A percentile compares a stretch with the other conserved stretches of the same genome.
Conservation (phyloP, 2,329 filamentous ascomycete species). For the Exophiala sideris region DNA sequence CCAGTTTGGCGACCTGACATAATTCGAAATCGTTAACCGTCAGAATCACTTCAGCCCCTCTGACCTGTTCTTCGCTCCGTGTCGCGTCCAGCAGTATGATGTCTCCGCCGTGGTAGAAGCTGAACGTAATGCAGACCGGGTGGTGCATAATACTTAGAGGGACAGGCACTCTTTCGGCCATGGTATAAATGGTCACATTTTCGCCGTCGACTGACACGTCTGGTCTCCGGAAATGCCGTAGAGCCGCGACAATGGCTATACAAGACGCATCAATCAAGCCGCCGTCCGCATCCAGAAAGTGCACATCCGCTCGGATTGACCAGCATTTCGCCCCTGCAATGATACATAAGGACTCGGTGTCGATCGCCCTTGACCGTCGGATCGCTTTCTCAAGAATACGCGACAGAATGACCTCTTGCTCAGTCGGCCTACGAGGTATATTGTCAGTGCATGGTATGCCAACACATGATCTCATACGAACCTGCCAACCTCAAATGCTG, state of each 20-base stretch:
- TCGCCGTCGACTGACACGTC: slow-evolving; percentile 86
- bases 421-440: slow-evolving; percentile 59
- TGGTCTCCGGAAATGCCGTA: slow-evolving; percentile 87
- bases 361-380: slow-evolving; percentile 83
- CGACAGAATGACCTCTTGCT: slow-evolving; percentile 80
- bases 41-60: slow-evolving; percentile 69
- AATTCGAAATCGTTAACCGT: slow-evolving; percentile 90
- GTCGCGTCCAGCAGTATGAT: slow-evolving; percentile 46
- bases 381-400: slow-evolving; percentile 91
- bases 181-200: slow-evolving; percentile 75
- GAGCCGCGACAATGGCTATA: slow-evolving; percentile 78
- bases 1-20: slow-evolving; percentile 86
- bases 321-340: slow-evolving; percentile 88
- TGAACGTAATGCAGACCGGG: slow-evolving; percentile 87
- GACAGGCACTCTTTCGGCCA: slow-evolving; percentile 84
- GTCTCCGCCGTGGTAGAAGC: slow-evolving; percentile 61
- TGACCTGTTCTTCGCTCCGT: slow-evolving; percentile 48
- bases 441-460: slow-evolving; percentile 10
- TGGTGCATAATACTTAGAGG: slow-evolving; percentile 87
- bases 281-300: slow-evolving; percentile 87
- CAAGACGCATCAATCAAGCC: slow-evolving; percentile 84
- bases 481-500: slow-evolving; percentile 81
- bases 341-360: slow-evolving; percentile 93
- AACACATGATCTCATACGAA: slow-evolving; percentile 36
- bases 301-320: slow-evolving; percentile 84